Evolutionary conservation across 78 protist species (phyloP).

Genomic region (Blattamonas nauphoetae): DNA sequence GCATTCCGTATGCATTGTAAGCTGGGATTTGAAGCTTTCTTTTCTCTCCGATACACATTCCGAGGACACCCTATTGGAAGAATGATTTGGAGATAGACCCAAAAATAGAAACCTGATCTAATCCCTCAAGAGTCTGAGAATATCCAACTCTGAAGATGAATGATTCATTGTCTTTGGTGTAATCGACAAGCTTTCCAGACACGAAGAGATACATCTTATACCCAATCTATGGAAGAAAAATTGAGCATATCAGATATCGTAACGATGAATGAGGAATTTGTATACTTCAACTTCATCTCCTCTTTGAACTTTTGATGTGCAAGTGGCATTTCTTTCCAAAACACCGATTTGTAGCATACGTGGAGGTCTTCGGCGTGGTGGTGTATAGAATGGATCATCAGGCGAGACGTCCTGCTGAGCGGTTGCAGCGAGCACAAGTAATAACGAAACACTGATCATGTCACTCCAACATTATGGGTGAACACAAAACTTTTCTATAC

Average conservation of each 20-base stretch:
- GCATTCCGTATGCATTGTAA: neutral
- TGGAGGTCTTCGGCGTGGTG: neutral
- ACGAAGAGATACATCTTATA: neutral
- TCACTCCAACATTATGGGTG: too few relatives aligned
- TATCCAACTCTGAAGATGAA: neutral
- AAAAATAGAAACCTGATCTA: neutral
- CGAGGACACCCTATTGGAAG: neutral
- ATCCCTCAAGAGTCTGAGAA: neutral
- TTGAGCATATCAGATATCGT: neutral
- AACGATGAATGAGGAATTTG: neutral
- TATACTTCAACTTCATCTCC: neutral
- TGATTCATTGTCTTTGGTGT: neutral
- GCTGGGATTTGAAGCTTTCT: neutral
- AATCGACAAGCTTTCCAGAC: neutral
- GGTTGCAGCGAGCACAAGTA: too few relatives aligned
- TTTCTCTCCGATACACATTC: neutral
- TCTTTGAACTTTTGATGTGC: neutral
- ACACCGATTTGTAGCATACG: neutral
- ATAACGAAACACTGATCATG: too few relatives aligned
- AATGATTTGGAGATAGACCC: neutral
- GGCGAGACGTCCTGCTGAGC: too few relatives aligned
- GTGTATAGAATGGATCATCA: neutral
- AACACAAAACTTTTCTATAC: too few relatives aligned
- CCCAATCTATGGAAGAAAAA: neutral
- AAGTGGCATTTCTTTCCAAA: neutral